Conservation (phyloP, 2,329 filamentous ascomycete genomes). For the Fusarium marasasianum region DNA sequence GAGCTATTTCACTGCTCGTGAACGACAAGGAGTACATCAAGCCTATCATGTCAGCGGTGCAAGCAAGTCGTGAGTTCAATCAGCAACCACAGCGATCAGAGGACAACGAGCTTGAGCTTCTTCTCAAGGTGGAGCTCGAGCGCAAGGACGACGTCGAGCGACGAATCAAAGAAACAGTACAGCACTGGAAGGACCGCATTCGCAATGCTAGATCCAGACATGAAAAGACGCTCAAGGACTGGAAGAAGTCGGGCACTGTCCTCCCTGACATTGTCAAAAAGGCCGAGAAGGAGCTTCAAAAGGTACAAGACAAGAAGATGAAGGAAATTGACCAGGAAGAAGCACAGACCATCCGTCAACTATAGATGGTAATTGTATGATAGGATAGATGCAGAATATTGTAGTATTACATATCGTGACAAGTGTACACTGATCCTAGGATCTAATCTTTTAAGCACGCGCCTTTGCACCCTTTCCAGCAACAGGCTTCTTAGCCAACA, state of each 20-base stretch:
- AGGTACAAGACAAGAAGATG: slow-evolving; percentile 63
- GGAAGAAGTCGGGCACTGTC: slow-evolving; percentile 56
- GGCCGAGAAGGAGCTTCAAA: slow-evolving; percentile 59
- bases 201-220: slow-evolving; percentile 58
- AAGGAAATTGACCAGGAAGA: slow-evolving; percentile 60
- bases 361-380: slow-evolving; percentile 35
- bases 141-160: slow-evolving; percentile 56
- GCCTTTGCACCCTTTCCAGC: slow-evolving; percentile 38
- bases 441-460: slow-evolving; percentile 35
- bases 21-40: slow-evolving; percentile 58
- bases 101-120: slow-evolving; percentile 68
- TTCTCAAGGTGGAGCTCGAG: slow-evolving; percentile 64
- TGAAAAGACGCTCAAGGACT: slow-evolving; percentile 60
- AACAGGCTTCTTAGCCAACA: slow-evolving; percentile 40
- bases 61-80: slow-evolving; percentile 63
- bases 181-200: slow-evolving; percentile 62
- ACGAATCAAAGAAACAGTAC: slow-evolving; percentile 56
- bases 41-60: slow-evolving; percentile 65
- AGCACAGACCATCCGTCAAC: slow-evolving; percentile 57
- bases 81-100: slow-evolving; percentile 67
- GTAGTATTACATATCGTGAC: slow-evolving; percentile 44
- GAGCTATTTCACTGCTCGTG: slow-evolving; percentile 54
- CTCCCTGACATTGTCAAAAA: slow-evolving; percentile 59
- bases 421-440: slow-evolving; percentile 41
- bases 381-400: slow-evolving; percentile 36